Evolutionary conservation across 352 stramenopile species (phyloP), one percentile per base, ranked within the genome.

Genomic region (Phytophthora hibernalis): DNA sequence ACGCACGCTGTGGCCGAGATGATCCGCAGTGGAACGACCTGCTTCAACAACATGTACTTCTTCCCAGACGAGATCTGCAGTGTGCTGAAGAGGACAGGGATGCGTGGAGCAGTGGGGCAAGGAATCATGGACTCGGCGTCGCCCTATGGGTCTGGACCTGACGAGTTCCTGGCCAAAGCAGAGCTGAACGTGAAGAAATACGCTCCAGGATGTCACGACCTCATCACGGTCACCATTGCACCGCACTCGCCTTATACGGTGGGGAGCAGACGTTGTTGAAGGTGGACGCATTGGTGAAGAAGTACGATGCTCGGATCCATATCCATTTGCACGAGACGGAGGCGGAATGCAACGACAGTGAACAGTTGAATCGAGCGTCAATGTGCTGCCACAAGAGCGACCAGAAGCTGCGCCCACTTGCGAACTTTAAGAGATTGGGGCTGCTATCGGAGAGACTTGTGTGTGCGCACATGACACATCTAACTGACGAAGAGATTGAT

Each of bases 1-100:
- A 72, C 69, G 22, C 81, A 94, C 54, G 85, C 85, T 7, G 77
- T 73, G 16, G 87, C 87, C 33, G 89, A 96, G 75, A 92, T 94
- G 78, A 80, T 96, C 43, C 78, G 83, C 31, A 72, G 80, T 42
- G 89, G 89, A 42, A 94, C 85, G 33, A 96, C 89, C 15, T 96
- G 87, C 70, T 92, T 85, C 63, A 93, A 94, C 67, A 89, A 96
- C 79, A 96, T 96, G 89, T 96, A 94, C 79, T 94, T 92, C 65
- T 93, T 91, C 66, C 74, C 82, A 0, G 62, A 83, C 15, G 72
- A 78, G 16, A 76, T 76, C 12, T 80, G 74, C 30, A 45, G 79
- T 12, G 85, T 80, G 2, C 54, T 92, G n/a, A 69, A 89, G 55
- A 44, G 56, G 0, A 74, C 86, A 12, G 86, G 88, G n/a, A 81